These are phyloP conservation scores for Cyanidiococcus yangmingshanensis DNA, from an alignment of 23 red algal genomes.

Conservation along the genomic window DNA sequence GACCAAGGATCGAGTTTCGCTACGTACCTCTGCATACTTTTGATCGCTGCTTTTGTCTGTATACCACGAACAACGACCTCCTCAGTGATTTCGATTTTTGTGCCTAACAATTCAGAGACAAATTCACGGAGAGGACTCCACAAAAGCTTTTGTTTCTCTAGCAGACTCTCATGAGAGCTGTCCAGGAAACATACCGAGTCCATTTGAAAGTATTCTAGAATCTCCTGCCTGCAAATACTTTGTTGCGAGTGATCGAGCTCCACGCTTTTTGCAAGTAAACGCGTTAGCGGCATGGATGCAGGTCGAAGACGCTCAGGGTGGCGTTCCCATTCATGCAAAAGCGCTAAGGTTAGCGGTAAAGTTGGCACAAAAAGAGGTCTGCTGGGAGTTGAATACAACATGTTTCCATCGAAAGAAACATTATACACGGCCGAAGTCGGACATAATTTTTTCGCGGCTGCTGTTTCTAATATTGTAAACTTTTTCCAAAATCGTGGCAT, in stretches of 20 bases:
- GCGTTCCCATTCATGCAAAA: neutral
- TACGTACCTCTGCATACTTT: neutral
- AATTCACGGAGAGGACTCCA: neutral
- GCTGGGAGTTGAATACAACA: neutral
- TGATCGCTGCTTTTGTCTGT: neutral
- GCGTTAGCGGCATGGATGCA: neutral
- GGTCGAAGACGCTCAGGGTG: neutral
- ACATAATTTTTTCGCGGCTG: neutral
- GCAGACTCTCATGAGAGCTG: neutral
- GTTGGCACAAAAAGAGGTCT: neutral
- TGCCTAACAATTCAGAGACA: neutral
- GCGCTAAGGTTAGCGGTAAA: neutral
- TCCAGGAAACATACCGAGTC: slow-evolving; percentile 1
- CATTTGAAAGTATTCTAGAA: neutral
- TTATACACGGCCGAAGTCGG: neutral
- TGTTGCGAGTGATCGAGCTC: neutral
- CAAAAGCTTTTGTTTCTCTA: neutral
- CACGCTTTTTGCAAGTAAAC: neutral
- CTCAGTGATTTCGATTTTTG: neutral
- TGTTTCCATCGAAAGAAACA: neutral
- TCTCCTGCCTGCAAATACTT: neutral
- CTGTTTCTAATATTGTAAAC: neutral
- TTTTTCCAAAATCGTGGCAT: slow-evolving; percentile 1
- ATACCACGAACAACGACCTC: neutral
- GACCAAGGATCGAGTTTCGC: neutral